Evolutionary conservation across 805 yeast species (phyloP).

Genomic region (Myxozyma geophila): DNA sequence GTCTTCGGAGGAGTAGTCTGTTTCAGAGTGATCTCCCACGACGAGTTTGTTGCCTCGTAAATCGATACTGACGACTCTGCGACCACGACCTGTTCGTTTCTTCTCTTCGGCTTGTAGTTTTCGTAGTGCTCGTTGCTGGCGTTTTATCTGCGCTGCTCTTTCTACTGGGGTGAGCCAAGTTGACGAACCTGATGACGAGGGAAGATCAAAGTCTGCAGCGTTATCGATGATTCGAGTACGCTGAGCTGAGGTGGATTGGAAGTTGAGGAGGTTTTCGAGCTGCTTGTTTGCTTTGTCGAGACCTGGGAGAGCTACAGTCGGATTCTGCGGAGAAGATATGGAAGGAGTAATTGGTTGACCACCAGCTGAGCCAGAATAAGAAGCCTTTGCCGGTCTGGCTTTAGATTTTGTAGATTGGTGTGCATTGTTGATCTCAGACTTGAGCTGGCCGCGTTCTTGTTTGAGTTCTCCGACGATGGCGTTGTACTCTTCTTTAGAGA

Average conservation of each 20-base stretch:
- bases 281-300: conserved; percentile 71
- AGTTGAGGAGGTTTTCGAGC: conserved; percentile 72
- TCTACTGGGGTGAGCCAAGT: conserved; percentile 85
- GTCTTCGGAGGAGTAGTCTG: conserved; percentile 41
- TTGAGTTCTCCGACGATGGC: conserved; percentile 60
- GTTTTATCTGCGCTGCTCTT: conserved; percentile 82
- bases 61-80: conserved; percentile 73
- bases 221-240: conserved; percentile 91
- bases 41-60: conserved; percentile 80
- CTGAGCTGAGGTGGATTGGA: conserved; percentile 85
- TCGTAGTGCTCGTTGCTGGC: conserved; percentile 76
- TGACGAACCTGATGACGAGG: conserved; percentile 55
- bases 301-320: conserved; percentile 15
- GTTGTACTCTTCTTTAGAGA: conserved; percentile 63
- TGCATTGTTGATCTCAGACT: conserved; percentile 41
- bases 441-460: conserved; percentile 56
- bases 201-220: conserved; percentile 83
- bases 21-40: conserved; percentile 53
- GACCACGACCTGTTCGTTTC: conserved; percentile 72
- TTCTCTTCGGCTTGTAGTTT: conserved; percentile 63
- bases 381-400: conserved; percentile 14
- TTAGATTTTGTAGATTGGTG: conserved; percentile 8
- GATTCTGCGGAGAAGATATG: neutral
- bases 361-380: conserved; percentile 32
- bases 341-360: conserved; percentile 15